A percentile compares a stretch with the other conserved stretches of the same genome.
Evolutionary conservation across 2,329 filamentous ascomycete genomes (phyloP).

Genomic region (Ilyonectria destructans): DNA sequence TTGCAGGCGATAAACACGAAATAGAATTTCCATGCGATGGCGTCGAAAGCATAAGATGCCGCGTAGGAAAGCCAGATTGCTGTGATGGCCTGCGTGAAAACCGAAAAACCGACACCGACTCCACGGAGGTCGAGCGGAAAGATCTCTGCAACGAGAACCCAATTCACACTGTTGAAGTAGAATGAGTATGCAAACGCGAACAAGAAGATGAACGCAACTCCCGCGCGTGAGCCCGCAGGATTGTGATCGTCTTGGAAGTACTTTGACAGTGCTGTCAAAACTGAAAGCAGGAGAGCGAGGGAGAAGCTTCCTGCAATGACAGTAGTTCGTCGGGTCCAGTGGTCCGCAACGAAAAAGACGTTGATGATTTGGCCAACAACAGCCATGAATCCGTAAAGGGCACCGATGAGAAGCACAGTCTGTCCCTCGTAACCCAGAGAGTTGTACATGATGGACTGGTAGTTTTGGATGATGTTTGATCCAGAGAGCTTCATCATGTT

Average conservation of each 20-base stretch:
- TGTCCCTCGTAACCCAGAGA: conserved; percentile 65
- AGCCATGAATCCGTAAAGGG: conserved; percentile 58
- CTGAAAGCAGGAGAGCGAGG: conserved; percentile 19
- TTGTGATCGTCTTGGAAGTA: conserved; percentile 37
- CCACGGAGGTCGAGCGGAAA: conserved; percentile 50
- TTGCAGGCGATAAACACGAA: conserved; percentile 54
- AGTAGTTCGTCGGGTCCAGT: conserved; percentile 46
- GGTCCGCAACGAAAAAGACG: conserved; percentile 50
- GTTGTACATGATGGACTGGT: conserved; percentile 56
- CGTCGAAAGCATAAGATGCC: conserved; percentile 49
- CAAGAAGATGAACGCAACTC: conserved; percentile 54
- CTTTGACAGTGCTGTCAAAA: conserved; percentile 26
- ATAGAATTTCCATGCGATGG: conserved; percentile 52
- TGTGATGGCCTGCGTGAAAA: conserved; percentile 50
- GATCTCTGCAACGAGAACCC: conserved; percentile 51
- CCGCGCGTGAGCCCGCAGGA: conserved; percentile 44
- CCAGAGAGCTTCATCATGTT: conserved; percentile 53
- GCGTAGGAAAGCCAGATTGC: conserved; percentile 52
- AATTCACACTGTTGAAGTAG: conserved; percentile 55
- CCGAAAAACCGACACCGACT: conserved; percentile 46
- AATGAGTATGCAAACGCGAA: conserved; percentile 50
- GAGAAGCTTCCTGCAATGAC: conserved; percentile 28
- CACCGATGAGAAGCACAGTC: conserved; percentile 64
- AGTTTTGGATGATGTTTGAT: conserved; percentile 53
- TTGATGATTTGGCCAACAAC: conserved; percentile 53